These are phyloP conservation scores for Neurospora sp. DNA, from an alignment of 495 filamentous ascomycete species.

Conservation along the genomic window DNA sequence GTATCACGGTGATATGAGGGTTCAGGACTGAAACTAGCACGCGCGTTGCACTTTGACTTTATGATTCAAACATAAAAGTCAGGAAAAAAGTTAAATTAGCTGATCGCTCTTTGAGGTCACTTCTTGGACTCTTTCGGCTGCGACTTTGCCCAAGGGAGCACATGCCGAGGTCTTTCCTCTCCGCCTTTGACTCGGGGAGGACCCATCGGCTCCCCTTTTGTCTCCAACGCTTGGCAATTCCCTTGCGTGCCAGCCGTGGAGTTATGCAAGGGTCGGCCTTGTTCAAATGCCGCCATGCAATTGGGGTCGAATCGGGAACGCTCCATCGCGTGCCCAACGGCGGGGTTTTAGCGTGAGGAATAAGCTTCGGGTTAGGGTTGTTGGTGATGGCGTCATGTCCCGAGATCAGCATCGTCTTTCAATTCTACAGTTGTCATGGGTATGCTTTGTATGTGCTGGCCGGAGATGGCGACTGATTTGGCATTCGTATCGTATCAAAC, in stretches of 20 bases:
- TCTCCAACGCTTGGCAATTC: background rate
- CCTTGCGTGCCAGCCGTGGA: background rate
- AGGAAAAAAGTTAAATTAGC: background rate
- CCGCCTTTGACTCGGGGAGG: background rate
- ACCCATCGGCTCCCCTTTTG: background rate
- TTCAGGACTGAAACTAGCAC: background rate
- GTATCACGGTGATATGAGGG: background rate
- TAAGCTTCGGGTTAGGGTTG: background rate
- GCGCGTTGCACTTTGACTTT: background rate
- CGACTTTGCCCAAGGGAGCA: conserved; percentile 1
- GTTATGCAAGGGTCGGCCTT: background rate
- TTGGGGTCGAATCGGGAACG: background rate
- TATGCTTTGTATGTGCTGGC: background rate
- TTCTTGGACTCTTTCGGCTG: background rate
- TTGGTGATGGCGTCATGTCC: background rate
- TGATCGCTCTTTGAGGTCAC: background rate
- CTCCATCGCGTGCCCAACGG: background rate
- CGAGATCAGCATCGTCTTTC: background rate
- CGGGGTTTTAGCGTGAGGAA: background rate
- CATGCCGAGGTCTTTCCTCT: conserved; percentile 19
- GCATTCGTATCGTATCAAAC: background rate
- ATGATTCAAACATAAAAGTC: background rate
- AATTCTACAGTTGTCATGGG: background rate
- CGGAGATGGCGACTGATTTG: background rate
- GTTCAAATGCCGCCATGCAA: background rate